Conservation (phyloP, 371 early-diverging fungal species). For the Mortierella sp. region DNA sequence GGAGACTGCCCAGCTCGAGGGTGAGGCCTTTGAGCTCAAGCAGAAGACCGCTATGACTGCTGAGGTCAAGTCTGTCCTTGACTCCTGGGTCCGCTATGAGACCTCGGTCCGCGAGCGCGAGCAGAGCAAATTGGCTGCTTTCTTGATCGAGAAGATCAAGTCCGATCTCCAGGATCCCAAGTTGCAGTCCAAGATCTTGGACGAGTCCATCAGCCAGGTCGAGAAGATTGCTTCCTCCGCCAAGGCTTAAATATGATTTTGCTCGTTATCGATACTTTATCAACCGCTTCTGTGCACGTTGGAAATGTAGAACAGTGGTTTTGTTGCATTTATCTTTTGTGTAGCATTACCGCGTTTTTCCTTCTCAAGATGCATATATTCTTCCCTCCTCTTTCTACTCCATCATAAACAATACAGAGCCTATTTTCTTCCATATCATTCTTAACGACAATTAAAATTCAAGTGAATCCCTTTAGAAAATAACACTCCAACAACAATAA, state of each 20-base stretch:
- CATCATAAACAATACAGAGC: conserved; percentile 6
- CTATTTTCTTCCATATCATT: not conserved
- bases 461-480: conserved; percentile 5
- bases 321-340: conserved; percentile 3
- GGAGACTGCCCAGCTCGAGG: conserved; percentile 93
- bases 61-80: conserved; percentile 92
- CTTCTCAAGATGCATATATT: not conserved
- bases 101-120: conserved; percentile 92
- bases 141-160: conserved; percentile 89
- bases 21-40: conserved; percentile 94
- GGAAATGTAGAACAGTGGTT: not conserved
- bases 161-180: conserved; percentile 85
- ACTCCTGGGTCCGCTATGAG: conserved; percentile 98
- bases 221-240: conserved; percentile 57
- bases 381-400: conserved; percentile 9
- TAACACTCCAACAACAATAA: not conserved
- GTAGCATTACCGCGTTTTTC: conserved; percentile 1
- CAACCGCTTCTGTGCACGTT: not conserved
- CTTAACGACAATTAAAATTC: conserved; percentile 17
- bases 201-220: conserved; percentile 61
- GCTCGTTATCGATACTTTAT: not conserved
- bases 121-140: conserved; percentile 89
- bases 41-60: conserved; percentile 86
- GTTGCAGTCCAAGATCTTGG: conserved; percentile 62
- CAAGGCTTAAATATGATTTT: conserved; percentile 46